These are phyloP conservation scores for Schizophyllum commune DNA, from an alignment of 1,284 basidiomycete genomes.

Conservation along the genomic window DNA sequence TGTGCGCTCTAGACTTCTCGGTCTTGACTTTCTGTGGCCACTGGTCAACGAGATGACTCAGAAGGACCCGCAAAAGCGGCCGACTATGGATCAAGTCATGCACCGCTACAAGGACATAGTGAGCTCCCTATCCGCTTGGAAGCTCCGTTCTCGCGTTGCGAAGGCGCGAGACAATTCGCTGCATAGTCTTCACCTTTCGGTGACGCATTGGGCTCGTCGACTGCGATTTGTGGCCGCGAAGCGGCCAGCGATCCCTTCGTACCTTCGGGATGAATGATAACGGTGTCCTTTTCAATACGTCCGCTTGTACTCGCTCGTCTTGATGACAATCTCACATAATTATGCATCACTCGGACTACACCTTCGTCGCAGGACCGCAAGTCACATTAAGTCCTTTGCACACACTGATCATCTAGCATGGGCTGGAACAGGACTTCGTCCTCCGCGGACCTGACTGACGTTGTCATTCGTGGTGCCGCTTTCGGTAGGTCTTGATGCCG, in stretches of 20 bases:
- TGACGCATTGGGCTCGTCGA: slow-evolving; percentile 2
- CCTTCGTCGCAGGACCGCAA: too few species aligned
- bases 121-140: slow-evolving; percentile 1
- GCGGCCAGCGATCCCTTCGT: not conserved
- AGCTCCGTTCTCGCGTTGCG: slow-evolving; percentile 7
- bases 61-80: slow-evolving; percentile 8
- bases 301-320: too few species aligned
- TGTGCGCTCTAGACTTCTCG: slow-evolving; percentile 1
- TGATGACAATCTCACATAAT: too few species aligned
- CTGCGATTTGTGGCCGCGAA: not conserved
- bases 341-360: too few species aligned
- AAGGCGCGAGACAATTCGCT: not conserved
- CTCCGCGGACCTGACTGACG: too few species aligned
- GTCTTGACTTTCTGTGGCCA: slow-evolving; percentile 4
- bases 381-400: too few species aligned
- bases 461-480: too few species aligned
- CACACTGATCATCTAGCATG: too few species aligned
- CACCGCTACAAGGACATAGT: slow-evolving; percentile 4
- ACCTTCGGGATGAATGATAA: too few species aligned
- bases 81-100: slow-evolving; percentile 11
- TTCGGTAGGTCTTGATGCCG: too few species aligned
- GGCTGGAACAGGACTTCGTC: too few species aligned
- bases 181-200: not conserved
- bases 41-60: slow-evolving; percentile 11
- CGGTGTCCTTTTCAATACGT: too few species aligned